Percentiles rank a stretch among this genome's conserved stretches.
These are phyloP conservation scores for Gyromitra esculenta DNA, from an alignment of 2,329 filamentous ascomycete genomes.

Conservation along the genomic window DNA sequence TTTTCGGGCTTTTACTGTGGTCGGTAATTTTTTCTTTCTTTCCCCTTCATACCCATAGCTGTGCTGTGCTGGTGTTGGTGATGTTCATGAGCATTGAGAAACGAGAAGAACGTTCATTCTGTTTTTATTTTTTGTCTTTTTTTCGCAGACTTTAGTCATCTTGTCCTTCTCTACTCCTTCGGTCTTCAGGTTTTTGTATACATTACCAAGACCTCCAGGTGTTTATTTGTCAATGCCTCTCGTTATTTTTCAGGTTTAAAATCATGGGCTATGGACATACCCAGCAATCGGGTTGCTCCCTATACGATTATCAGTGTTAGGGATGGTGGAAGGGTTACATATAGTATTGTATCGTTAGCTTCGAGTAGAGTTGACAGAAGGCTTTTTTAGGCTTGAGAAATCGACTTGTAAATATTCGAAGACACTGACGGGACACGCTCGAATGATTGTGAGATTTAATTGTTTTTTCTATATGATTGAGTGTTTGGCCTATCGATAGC, in stretches of 20 bases:
- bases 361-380: not conserved
- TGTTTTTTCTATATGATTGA: not conserved
- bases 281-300: not conserved
- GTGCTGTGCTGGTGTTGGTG: constrained; percentile 7
- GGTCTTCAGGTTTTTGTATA: not conserved
- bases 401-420: not conserved
- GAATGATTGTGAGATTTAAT: not conserved
- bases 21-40: constrained; percentile 1
- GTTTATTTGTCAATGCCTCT: not conserved
- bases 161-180: not conserved
- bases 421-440: not conserved
- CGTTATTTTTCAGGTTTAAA: constrained; percentile 1
- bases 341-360: not conserved
- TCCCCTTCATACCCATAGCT: constrained; percentile 29
- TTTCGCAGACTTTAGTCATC: not conserved
- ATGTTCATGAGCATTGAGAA: constrained; percentile 25
- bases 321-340: not conserved
- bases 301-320: not conserved
- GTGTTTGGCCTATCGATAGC: too few relatives aligned
- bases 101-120: constrained; percentile 9
- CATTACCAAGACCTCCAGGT: not conserved
- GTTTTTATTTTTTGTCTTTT: constrained; percentile 10
- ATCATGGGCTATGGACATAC: not conserved
- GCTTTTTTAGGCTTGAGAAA: not conserved
- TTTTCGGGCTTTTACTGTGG: constrained; percentile 6